Conservation (phyloP, 768 basidiomycete genomes). For the Leccinum variicolor region DNA sequence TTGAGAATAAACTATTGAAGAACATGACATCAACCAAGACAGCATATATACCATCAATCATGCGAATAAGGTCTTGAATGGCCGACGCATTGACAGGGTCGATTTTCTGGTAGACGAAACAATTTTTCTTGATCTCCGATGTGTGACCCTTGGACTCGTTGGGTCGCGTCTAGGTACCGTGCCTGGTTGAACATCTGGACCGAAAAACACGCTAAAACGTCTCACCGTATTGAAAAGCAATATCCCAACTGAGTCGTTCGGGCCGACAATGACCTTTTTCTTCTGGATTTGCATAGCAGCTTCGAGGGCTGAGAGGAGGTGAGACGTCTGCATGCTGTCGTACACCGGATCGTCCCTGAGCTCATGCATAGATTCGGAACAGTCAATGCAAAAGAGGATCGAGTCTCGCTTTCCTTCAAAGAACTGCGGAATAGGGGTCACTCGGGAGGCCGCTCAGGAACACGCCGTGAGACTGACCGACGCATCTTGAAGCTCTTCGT, state of each 20-base stretch:
- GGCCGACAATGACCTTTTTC: slow-evolving; percentile 84
- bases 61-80: slow-evolving; percentile 72
- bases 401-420: slow-evolving; percentile 79
- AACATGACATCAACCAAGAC: not conserved
- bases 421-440: slow-evolving; percentile 39
- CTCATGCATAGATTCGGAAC: slow-evolving; percentile 84
- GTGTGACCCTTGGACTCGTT: slow-evolving; percentile 36
- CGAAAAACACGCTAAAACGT: not conserved
- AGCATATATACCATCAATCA: slow-evolving; percentile 64
- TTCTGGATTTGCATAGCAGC: slow-evolving; percentile 86
- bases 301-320: slow-evolving; percentile 76
- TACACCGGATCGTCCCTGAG: slow-evolving; percentile 62
- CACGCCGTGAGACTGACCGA: slow-evolving; percentile 40
- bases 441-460: slow-evolving; percentile 9
- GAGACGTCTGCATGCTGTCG: slow-evolving; percentile 67
- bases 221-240: slow-evolving; percentile 91
- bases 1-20: slow-evolving; percentile 28
- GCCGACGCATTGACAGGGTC: slow-evolving; percentile 73
- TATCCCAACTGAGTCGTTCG: slow-evolving; percentile 87
- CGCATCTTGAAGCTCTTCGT: slow-evolving; percentile 72
- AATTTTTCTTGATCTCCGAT: slow-evolving; percentile 66
- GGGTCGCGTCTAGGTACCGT: slow-evolving; percentile 17
- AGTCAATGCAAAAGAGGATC: slow-evolving; percentile 94
- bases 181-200: not conserved
- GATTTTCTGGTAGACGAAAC: slow-evolving; percentile 74